phyloP scores from a whole-genome alignment of 169 alveolate genomes.

The Plasmodium adleri region DNA sequence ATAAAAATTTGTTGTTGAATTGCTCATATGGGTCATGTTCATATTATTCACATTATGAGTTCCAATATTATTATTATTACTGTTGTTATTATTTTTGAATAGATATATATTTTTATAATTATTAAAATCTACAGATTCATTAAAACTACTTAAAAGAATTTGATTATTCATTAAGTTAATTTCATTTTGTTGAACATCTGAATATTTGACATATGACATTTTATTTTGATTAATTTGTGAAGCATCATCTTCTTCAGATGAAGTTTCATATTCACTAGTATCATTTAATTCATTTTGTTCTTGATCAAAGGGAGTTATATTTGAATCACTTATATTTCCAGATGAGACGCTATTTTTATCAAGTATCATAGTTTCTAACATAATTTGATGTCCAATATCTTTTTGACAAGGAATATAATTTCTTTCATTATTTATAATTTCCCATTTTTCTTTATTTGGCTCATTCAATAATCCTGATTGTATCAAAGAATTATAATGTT shows the following conservation, averaged over 20 bases:
- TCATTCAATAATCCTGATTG: slow-evolving; percentile 81
- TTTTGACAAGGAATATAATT: slow-evolving; percentile 82
- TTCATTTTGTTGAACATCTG: slow-evolving; percentile 17
- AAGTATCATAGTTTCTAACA: slow-evolving; percentile 80
- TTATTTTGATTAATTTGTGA: slow-evolving; percentile 12
- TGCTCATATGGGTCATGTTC: neutral
- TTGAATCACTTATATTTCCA: neutral
- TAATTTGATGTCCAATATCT: slow-evolving; percentile 85
- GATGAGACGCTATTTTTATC: slow-evolving; percentile 52
- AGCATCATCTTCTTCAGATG: neutral
- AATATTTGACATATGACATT: neutral
- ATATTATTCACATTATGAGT: neutral
- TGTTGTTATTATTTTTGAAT: neutral
- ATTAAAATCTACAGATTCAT: neutral
- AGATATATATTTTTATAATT: neutral
- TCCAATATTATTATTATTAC: neutral
- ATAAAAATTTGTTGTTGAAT: neutral
- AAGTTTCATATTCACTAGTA: neutral
- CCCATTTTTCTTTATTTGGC: slow-evolving; percentile 80
- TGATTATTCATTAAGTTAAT: neutral
- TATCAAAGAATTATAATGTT: slow-evolving; percentile 79
- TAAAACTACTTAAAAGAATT: neutral
- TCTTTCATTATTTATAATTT: slow-evolving; percentile 77
- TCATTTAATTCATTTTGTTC: neutral
- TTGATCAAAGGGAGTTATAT: neutral